These are phyloP conservation scores for Zygoascus ofunaensis DNA, from an alignment of 805 yeast genomes.

Conservation along the genomic window DNA sequence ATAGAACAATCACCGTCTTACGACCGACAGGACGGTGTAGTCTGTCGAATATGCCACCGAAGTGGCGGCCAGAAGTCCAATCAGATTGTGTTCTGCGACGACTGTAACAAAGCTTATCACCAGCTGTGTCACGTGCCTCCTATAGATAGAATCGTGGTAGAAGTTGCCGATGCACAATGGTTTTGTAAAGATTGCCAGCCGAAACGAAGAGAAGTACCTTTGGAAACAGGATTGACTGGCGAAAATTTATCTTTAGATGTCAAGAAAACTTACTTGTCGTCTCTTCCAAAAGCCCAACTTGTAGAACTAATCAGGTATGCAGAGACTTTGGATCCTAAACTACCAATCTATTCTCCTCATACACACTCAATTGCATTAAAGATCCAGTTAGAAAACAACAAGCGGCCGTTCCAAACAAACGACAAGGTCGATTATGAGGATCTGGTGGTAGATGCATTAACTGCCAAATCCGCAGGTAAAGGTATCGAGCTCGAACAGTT, in stretches of 20 bases:
- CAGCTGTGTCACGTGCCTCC: constrained; percentile 34
- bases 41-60: constrained; percentile 32
- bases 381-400: constrained; percentile 26
- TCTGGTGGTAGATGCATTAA: constrained; percentile 25
- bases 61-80: constrained; percentile 29
- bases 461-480: constrained; percentile 24
- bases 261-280: constrained; percentile 30
- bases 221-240: constrained; percentile 32
- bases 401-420: constrained; percentile 10
- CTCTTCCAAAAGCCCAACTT: constrained; percentile 32
- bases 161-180: constrained; percentile 34
- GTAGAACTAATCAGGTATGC: constrained; percentile 32
- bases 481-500: constrained; percentile 21
- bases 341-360: constrained; percentile 33
- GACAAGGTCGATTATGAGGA: constrained; percentile 27
- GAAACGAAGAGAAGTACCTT: constrained; percentile 27
- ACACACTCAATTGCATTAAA: constrained; percentile 27
- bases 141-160: constrained; percentile 32
- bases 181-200: constrained; percentile 32
- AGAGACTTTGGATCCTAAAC: constrained; percentile 29
- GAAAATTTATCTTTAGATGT: constrained; percentile 27
- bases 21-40: constrained; percentile 21
- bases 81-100: constrained; percentile 33
- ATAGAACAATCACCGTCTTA: constrained; percentile 20
- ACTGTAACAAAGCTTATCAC: constrained; percentile 34